phyloP scores from a whole-genome alignment of 331 rosid genomes.

The Acacia pycnantha region DNA sequence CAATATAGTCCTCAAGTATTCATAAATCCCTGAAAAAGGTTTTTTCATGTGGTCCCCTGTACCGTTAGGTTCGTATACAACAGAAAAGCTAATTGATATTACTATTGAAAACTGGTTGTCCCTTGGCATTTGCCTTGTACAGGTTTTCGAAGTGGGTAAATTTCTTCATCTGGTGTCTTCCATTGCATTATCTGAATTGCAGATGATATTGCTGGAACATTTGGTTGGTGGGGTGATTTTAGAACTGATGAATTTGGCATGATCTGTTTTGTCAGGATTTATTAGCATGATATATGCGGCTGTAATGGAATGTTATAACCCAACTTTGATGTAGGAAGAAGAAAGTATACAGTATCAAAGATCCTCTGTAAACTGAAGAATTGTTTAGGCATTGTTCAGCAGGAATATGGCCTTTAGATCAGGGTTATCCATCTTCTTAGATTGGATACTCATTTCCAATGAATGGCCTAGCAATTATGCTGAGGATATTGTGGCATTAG shows the following conservation, averaged over 20 bases:
- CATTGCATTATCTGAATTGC: conserved; percentile 49
- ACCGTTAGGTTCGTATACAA: conserved; percentile 17
- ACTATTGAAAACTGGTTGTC: conserved; percentile 37
- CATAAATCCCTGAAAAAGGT: not conserved
- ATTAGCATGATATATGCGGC: conserved; percentile 42
- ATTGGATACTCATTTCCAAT: conserved; percentile 31
- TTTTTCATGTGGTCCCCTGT: conserved; percentile 13
- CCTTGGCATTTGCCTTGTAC: conserved; percentile 35
- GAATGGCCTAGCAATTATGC: conserved; percentile 38
- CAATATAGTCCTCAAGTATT: not conserved
- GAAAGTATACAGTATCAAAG: conserved; percentile 41
- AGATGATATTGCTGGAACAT: conserved; percentile 51
- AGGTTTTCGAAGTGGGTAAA: conserved; percentile 37
- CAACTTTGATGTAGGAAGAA: conserved; percentile 43
- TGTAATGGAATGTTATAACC: conserved; percentile 43
- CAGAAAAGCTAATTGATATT: not conserved
- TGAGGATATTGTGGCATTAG: conserved; percentile 35
- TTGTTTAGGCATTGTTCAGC: conserved; percentile 32
- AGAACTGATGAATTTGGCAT: conserved; percentile 43
- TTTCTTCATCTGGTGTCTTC: conserved; percentile 37
- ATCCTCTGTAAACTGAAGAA: conserved; percentile 42
- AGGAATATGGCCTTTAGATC: conserved; percentile 44
- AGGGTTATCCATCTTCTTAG: conserved; percentile 35
- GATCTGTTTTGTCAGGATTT: conserved; percentile 44
- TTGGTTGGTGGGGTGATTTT: conserved; percentile 37